Evolutionary conservation across 2,329 filamentous ascomycete genomes (phyloP).

Genomic region (Dactylellina drechsleri): DNA sequence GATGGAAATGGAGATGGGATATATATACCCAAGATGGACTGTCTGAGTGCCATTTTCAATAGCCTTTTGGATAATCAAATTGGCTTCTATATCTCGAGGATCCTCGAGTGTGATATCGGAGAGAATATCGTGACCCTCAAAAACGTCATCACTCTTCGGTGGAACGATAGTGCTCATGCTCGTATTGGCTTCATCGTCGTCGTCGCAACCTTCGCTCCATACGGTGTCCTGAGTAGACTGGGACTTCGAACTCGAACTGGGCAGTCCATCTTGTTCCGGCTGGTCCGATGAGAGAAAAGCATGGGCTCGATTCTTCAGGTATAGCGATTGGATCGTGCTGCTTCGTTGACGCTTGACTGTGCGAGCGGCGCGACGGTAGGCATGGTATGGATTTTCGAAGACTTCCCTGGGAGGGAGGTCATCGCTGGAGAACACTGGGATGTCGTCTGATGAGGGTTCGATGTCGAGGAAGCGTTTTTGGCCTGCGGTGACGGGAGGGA

Average conservation of each 20-base stretch:
- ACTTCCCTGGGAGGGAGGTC: constrained; percentile 37
- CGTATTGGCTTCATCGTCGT: constrained; percentile 24
- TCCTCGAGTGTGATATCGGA: constrained; percentile 1
- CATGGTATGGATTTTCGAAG: constrained; percentile 36
- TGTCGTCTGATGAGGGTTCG: constrained; percentile 43
- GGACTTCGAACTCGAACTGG: constrained; percentile 15
- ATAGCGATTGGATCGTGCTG: constrained; percentile 7
- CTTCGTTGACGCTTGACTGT: constrained; percentile 25
- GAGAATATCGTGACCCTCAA: constrained; percentile 3
- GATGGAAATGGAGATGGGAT: not conserved
- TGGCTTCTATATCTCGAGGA: constrained; percentile 16
- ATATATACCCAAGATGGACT: constrained; percentile 11
- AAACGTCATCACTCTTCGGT: constrained; percentile 18
- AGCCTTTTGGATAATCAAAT: constrained; percentile 36
- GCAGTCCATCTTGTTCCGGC: constrained; percentile 18
- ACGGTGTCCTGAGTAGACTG: constrained; percentile 1
- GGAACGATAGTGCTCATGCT: constrained; percentile 33
- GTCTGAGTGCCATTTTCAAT: constrained; percentile 30
- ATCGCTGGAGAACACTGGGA: constrained; percentile 50
- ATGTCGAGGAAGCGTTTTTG: constrained; percentile 43
- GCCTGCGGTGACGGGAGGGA: constrained; percentile 15
- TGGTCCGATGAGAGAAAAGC: constrained; percentile 17
- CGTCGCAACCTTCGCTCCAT: not conserved
- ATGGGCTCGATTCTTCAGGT: constrained; percentile 10
- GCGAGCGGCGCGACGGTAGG: constrained; percentile 22